These are phyloP conservation scores for Botrytis paeoniae DNA, from an alignment of 2,329 filamentous ascomycete genomes.

Conservation along the genomic window DNA sequence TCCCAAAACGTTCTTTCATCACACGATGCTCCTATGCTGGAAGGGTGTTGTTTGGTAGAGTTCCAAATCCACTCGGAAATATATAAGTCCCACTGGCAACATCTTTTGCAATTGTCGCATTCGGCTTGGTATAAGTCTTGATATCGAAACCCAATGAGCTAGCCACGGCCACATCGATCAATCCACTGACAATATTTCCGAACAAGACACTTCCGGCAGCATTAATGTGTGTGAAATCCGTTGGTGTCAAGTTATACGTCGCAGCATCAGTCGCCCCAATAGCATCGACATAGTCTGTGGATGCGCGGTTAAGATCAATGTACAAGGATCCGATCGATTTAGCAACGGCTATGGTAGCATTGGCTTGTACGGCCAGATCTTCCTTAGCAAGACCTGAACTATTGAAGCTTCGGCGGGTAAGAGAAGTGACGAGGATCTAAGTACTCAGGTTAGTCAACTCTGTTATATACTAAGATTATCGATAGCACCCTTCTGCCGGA, in stretches of 20 bases:
- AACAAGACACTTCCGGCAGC: slow-evolving; percentile 45
- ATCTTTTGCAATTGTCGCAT: slow-evolving; percentile 1
- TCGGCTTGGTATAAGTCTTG: background rate
- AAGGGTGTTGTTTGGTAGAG: slow-evolving; percentile 11
- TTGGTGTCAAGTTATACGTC: slow-evolving; percentile 43
- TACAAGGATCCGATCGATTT: slow-evolving; percentile 34
- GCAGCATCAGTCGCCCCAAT: slow-evolving; percentile 44
- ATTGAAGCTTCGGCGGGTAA: slow-evolving; percentile 46
- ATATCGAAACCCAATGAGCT: background rate
- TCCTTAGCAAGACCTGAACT: slow-evolving; percentile 41
- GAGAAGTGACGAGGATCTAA: slow-evolving; percentile 47
- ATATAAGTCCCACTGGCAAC: slow-evolving; percentile 6
- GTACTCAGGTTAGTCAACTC: slow-evolving; percentile 30
- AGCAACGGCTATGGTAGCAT: slow-evolving; percentile 43
- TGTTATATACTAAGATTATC: background rate
- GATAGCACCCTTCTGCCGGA: background rate
- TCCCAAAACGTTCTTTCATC: background rate
- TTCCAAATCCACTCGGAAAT: slow-evolving; percentile 11
- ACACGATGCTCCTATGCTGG: background rate
- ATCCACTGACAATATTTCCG: slow-evolving; percentile 45
- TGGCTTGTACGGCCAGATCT: slow-evolving; percentile 42
- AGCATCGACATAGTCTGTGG: slow-evolving; percentile 44
- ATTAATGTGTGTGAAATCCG: slow-evolving; percentile 51
- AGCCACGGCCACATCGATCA: slow-evolving; percentile 29
- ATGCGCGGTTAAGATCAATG: slow-evolving; percentile 47